phyloP scores from a whole-genome alignment of 805 yeast genomes.

The Novakomyces olei region DNA sequence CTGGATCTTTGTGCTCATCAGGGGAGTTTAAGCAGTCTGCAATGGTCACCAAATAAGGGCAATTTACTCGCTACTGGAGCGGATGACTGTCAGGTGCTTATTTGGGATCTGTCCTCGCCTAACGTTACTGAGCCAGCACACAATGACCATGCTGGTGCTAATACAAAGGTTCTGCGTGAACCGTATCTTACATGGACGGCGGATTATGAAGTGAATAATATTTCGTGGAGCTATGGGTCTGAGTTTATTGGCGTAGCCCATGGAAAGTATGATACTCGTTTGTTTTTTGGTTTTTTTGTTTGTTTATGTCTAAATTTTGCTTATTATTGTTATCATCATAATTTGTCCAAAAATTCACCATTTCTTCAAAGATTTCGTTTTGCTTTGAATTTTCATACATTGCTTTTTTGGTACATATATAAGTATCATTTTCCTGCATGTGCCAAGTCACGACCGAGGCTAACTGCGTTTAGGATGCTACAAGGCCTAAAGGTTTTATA shows the following conservation, averaged over 20 bases:
- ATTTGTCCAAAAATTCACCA: too few species aligned
- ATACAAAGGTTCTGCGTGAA: conserved; percentile 1
- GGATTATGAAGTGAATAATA: conserved; percentile 50
- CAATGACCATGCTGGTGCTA: conserved; percentile 10
- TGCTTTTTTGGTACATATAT: too few species aligned
- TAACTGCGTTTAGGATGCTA: too few species aligned
- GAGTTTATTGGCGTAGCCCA: conserved; percentile 62
- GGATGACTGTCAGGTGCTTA: conserved; percentile 35
- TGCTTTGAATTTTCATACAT: too few species aligned
- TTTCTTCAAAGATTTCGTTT: too few species aligned
- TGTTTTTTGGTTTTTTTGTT: too few species aligned
- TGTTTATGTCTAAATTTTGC: too few species aligned
- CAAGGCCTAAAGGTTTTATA: too few species aligned
- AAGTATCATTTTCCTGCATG: too few species aligned
- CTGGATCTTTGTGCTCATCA: conserved; percentile 44
- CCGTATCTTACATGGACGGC: conserved; percentile 32
- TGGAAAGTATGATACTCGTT: conserved; percentile 45
- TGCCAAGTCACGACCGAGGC: too few species aligned
- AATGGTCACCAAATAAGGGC: conserved; percentile 56
- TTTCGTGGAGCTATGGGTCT: conserved; percentile 49
- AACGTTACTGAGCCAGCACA: conserved; percentile 9
- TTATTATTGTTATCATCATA: too few species aligned
- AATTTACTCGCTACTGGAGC: conserved; percentile 51
- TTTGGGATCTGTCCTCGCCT: conserved; percentile 42
- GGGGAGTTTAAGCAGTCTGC: conserved; percentile 45